Base-by-base conservation (phyloP, 2,329 filamentous ascomycete species). In the Arachnomyces sp. region DNA sequence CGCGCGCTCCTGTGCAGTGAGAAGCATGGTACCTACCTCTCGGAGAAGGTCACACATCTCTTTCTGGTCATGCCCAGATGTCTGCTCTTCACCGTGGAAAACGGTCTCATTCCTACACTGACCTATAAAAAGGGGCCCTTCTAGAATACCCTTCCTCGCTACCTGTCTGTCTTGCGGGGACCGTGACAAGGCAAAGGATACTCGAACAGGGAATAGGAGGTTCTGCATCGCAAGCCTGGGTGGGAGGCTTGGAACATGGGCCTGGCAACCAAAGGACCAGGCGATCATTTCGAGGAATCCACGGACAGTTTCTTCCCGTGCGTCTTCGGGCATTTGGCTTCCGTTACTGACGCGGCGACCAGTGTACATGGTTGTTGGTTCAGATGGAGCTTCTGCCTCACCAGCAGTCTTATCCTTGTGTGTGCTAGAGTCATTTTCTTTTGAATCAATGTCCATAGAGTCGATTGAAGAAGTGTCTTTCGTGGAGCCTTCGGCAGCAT, bases 1-100 rank as follows among this genome's bases (percentile, higher is more conserved):
- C n/a, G 66, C 66, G 29, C 77, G 67, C 54, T 81, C 76, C 54
- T 81, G 75, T 1, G 77, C 77, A 2, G 78, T 54, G 14, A 76
- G 61, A 11, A 81, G 59, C 56, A 79, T 60, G 2, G 67, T 71
- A 4, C 73, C 76, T 3, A 78, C 57, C 49, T 81, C 77, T 39
- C 76, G 67, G 44, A 77, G 64, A 7, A 73, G 48, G 51, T 81
- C 76, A 37, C 78, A 65, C 12, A 66, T 54, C 43, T 65, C 65
- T 25, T 52, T 59, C 35, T 58, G 47, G 3, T 59, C 61, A 8
- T 52, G 42, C 1, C 59, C 62, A 2, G 48, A 42, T 2, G 43
- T 36, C 12, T 63, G 58, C 1, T 47, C 46, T 1, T 48, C 36
- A 3, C 44, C 50, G n/a, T 67, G 68, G 53, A 80, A 80, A 4